phyloP scores from a whole-genome alignment of 768 basidiomycete genomes.

The Auricularia heimuer region DNA sequence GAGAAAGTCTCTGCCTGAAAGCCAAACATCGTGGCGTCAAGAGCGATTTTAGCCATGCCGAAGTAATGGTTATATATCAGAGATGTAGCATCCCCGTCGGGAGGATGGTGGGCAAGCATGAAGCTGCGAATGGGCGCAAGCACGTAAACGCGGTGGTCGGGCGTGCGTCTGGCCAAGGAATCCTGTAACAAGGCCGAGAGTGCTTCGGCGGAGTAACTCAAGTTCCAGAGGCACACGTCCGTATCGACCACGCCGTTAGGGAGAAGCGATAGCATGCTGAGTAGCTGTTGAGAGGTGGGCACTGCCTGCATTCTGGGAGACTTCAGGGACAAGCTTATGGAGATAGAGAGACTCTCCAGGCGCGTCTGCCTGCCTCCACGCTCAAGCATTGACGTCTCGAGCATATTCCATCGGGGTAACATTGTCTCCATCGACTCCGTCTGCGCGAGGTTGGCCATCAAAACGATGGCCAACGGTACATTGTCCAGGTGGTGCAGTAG shows the following conservation, averaged over 20 bases:
- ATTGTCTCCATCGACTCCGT: background rate
- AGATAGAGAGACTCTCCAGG: background rate
- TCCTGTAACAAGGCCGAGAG: background rate
- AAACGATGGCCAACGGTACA: background rate
- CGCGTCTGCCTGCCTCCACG: background rate
- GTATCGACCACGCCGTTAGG: constrained; percentile 7
- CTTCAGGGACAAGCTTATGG: background rate
- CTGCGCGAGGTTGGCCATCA: background rate
- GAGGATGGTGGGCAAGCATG: background rate
- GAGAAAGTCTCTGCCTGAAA: too few relatives aligned
- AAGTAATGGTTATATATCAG: background rate
- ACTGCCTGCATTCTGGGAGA: background rate
- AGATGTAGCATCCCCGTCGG: too few relatives aligned
- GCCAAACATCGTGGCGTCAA: too few relatives aligned
- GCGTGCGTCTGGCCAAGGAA: too few relatives aligned
- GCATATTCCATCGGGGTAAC: background rate
- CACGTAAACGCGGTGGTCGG: background rate
- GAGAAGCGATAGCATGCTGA: background rate
- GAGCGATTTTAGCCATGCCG: background rate
- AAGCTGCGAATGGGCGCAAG: background rate
- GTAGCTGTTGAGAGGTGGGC: background rate
- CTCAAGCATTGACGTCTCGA: background rate
- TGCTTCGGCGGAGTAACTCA: background rate
- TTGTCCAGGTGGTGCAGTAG: background rate
- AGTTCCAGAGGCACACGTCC: constrained; percentile 7